Evolutionary conservation across 2,329 filamentous ascomycete species (phyloP).

Genomic region (Elsinoe australis): DNA sequence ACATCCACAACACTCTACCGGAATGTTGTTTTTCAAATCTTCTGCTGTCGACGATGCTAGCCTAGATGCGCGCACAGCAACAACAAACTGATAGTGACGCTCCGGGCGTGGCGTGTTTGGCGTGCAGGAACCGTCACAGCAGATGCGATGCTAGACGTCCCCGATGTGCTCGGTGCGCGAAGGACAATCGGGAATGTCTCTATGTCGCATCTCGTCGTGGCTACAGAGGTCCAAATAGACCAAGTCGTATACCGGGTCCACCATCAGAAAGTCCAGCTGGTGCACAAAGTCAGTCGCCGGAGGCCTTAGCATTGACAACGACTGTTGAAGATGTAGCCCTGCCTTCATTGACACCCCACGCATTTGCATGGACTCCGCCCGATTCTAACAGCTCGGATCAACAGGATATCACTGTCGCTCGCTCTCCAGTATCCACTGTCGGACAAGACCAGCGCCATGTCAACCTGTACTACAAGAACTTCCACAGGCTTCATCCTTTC

Average conservation of each 20-base stretch:
- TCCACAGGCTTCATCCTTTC: constrained; percentile 51
- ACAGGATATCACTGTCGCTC: constrained; percentile 33
- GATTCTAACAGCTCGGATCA: constrained; percentile 45
- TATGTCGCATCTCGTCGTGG: constrained; percentile 69
- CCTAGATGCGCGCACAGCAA: neutral
- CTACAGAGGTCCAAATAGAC: constrained; percentile 55
- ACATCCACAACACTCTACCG: no score
- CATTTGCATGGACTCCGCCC: constrained; percentile 38
- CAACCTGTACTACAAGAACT: constrained; percentile 50
- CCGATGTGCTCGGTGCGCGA: constrained; percentile 57
- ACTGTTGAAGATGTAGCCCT: no score
- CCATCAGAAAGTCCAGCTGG: no score
- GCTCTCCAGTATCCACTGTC: constrained; percentile 13
- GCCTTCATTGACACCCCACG: neutral
- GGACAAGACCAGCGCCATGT: constrained; percentile 37
- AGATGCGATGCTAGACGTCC: constrained; percentile 67
- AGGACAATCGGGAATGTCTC: constrained; percentile 54
- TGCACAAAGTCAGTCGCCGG: no score
- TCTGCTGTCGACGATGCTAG: neutral
- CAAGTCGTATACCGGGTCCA: constrained; percentile 35
- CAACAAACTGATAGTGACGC: neutral
- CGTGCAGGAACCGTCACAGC: constrained; percentile 55
- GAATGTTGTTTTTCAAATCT: neutral
- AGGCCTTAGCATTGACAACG: no score
- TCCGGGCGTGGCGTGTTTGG: constrained; percentile 28